phyloP scores from a whole-genome alignment of 2,329 filamentous ascomycete species.

The Anisogramma anomala region DNA sequence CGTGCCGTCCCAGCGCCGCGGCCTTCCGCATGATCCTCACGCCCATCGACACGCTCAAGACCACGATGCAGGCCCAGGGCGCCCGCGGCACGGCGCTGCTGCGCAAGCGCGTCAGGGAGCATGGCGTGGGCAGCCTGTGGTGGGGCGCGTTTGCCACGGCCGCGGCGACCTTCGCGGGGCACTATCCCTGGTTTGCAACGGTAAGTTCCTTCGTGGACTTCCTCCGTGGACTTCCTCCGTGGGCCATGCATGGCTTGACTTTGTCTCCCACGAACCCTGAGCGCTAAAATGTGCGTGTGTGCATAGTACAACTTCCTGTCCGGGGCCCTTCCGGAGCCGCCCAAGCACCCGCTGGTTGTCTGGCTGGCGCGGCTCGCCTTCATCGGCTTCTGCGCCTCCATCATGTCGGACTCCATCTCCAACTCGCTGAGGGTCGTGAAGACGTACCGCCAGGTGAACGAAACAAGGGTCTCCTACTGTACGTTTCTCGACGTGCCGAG shows the following conservation, averaged over 20 bases:
- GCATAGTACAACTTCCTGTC: slow-evolving; percentile 32
- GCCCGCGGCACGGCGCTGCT: slow-evolving; percentile 30
- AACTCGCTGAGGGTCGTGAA: slow-evolving; percentile 37
- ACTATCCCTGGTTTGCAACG: slow-evolving; percentile 40
- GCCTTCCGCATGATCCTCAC: slow-evolving; percentile 36
- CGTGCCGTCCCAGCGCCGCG: too few relatives aligned
- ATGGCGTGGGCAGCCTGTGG: slow-evolving; percentile 36
- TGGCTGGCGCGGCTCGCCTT: slow-evolving; percentile 34
- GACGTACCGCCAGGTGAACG: slow-evolving; percentile 39
- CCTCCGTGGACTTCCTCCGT: too few relatives aligned
- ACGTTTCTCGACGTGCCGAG: slow-evolving; percentile 6
- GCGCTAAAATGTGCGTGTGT: not conserved
- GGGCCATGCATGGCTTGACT: too few relatives aligned
- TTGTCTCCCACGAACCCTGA: too few relatives aligned
- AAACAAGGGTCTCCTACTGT: slow-evolving; percentile 35
- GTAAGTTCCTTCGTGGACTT: slow-evolving; percentile 20
- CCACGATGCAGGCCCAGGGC: slow-evolving; percentile 37
- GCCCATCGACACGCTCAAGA: slow-evolving; percentile 38
- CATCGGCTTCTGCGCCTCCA: slow-evolving; percentile 33
- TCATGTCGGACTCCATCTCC: slow-evolving; percentile 34
- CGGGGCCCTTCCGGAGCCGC: slow-evolving; percentile 28
- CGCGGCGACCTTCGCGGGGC: slow-evolving; percentile 35
- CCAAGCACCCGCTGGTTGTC: slow-evolving; percentile 27
- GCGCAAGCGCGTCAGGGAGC: slow-evolving; percentile 31
- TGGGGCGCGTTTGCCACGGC: slow-evolving; percentile 39